Evolutionary conservation across 345 rosid genomes (phyloP), one percentile per base, ranked within the genome.

Genomic region (Salix arbutifolia): DNA sequence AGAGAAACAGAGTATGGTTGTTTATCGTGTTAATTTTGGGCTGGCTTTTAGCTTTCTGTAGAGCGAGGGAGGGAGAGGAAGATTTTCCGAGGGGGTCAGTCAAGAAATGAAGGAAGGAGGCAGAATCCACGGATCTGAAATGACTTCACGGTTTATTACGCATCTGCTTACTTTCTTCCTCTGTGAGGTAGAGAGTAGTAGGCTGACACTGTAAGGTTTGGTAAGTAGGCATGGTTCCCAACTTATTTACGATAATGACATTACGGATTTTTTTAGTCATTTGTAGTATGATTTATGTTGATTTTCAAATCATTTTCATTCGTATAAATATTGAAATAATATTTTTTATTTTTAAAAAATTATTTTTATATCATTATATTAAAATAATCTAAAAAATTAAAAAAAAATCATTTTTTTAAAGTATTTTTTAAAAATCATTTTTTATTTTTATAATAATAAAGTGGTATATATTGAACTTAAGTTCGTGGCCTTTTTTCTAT

Each of bases 41-140:
- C 40, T 23, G 19, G 31, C 50, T 61, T 60, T 53, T 71, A 8
- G 35, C 11, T 71, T 2, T 4, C 14, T 42, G 26, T n/a, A 12
- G 2, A 21, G 42, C 28, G 38, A 1, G 40, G 1, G n/a, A 5
- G 69, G 16, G 8, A 14, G 23, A 21, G 40, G 18, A 11, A 69
- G 21, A 44, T 16, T 35, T 35, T 5, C 2, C 21, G 62, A 1
- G 31, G 26, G n/a, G 4, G 9, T 35, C 28, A 23, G 5, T n/a
- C 62, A 48, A 48, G 61, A 14, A 33, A 76, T 19, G 71, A 66
- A 69, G 68, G 48, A 76, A 66, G 64, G 28, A 66, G 40, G 78
- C 80, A 80, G 78, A 83, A 78, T 70, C 80, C 76, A 80, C 82
- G 87, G 85, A 88, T 81, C 86, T 79, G 83, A 84, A 80, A 83